phyloP scores from a whole-genome alignment of 805 yeast species.

The Saturnispora zaruensis region DNA sequence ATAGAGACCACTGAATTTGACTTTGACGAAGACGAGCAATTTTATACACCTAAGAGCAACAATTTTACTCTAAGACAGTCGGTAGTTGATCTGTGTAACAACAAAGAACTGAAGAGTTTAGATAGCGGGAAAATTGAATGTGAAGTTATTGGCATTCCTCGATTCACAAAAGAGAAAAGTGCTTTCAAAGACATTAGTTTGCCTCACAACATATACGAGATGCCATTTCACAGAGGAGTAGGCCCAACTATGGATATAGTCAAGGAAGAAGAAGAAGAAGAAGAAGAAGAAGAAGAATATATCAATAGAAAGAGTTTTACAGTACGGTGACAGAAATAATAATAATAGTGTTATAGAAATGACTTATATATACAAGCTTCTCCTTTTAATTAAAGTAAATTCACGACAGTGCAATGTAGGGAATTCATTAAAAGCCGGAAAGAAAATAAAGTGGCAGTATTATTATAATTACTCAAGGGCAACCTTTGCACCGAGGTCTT shows the following conservation, averaged over 20 bases:
- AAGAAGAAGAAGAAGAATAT: neutral
- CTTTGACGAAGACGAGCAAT: neutral
- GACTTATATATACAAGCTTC: neutral
- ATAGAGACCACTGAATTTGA: neutral
- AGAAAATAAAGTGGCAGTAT: neutral
- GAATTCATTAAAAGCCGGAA: slow-evolving; percentile 1
- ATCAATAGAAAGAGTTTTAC: neutral
- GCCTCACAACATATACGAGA: neutral
- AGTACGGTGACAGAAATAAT: slow-evolving; percentile 2
- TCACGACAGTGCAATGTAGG: neutral
- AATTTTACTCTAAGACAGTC: neutral
- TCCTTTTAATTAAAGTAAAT: neutral
- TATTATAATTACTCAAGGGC: slow-evolving; percentile 59
- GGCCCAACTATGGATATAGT: neutral
- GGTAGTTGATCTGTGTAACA: neutral
- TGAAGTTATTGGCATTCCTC: neutral
- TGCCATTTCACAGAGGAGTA: slow-evolving; percentile 2
- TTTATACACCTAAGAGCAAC: neutral
- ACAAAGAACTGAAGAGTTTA: neutral
- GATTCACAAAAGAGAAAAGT: neutral
- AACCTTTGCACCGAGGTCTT: slow-evolving; percentile 92
- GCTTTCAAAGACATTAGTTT: neutral
- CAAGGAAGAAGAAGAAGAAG: neutral
- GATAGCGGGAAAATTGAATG: neutral
- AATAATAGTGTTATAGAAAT: neutral